Conservation (phyloP, 345 rosid genomes). For the Alliaria petiolata region DNA sequence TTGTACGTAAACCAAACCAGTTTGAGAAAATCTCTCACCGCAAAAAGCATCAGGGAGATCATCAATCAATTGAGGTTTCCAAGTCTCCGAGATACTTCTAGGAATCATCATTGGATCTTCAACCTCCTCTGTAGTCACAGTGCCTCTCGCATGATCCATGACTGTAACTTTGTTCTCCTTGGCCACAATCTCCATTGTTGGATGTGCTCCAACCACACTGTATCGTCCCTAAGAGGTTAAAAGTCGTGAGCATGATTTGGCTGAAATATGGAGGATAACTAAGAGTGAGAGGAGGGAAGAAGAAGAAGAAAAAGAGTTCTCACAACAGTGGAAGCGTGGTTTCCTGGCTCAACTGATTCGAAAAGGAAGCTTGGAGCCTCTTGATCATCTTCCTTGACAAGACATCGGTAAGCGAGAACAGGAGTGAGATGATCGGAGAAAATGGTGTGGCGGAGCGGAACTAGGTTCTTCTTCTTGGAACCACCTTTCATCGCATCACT, state of each 20-base stretch:
- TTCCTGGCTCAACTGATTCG: slow-evolving; percentile 80
- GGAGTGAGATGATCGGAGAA: slow-evolving; percentile 90
- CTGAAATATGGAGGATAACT: not conserved
- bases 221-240: slow-evolving; percentile 54
- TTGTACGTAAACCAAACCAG: no score
- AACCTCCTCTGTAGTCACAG: slow-evolving; percentile 57
- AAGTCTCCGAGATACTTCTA: slow-evolving; percentile 54
- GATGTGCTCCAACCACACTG: slow-evolving; percentile 83
- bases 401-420: slow-evolving; percentile 75
- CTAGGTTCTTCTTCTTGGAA: slow-evolving; percentile 56
- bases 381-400: slow-evolving; percentile 78
- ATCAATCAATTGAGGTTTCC: slow-evolving; percentile 67
- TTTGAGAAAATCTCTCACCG: slow-evolving; percentile 41
- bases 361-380: slow-evolving; percentile 86
- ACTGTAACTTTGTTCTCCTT: slow-evolving; percentile 74
- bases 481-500: slow-evolving; percentile 50
- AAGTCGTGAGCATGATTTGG: no score
- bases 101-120: slow-evolving; percentile 85
- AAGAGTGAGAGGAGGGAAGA: not conserved
- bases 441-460: slow-evolving; percentile 59
- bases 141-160: slow-evolving; percentile 59
- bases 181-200: slow-evolving; percentile 75
- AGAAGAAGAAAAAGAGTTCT: slow-evolving; percentile 1
- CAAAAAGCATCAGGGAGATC: slow-evolving; percentile 87
- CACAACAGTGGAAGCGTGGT: slow-evolving; percentile 53